These are phyloP conservation scores for Psilocybe cyanescens DNA, from an alignment of 768 basidiomycete species.

Conservation along the genomic window DNA sequence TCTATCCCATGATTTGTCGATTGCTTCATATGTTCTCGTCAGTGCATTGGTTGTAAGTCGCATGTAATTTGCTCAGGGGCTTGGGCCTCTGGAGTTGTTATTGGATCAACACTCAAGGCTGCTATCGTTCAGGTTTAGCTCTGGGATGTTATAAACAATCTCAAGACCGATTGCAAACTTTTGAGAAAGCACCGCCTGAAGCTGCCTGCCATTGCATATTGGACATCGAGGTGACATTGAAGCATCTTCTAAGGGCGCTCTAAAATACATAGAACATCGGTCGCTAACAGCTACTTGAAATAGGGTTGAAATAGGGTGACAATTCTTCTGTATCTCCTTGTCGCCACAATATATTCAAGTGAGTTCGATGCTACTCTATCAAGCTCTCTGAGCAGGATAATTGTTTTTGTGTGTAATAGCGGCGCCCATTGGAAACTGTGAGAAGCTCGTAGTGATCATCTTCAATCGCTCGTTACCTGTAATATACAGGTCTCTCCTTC, in stretches of 20 bases:
- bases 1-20: background rate
- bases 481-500: slow-evolving; percentile 13
- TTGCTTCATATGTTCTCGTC: background rate
- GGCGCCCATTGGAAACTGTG: slow-evolving; percentile 7
- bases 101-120: background rate
- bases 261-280: background rate
- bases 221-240: slow-evolving; percentile 7
- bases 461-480: slow-evolving; percentile 12
- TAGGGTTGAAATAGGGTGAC: slow-evolving; percentile 1
- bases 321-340: slow-evolving; percentile 4
- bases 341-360: slow-evolving; percentile 6
- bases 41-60: background rate
- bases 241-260: too few species aligned
- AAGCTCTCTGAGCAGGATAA: background rate
- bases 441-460: slow-evolving; percentile 1
- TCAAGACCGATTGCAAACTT: slow-evolving; percentile 2
- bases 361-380: background rate
- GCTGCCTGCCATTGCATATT: slow-evolving; percentile 6
- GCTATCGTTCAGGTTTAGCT: background rate
- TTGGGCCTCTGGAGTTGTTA: background rate
- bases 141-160: slow-evolving; percentile 12
- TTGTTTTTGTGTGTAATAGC: background rate
- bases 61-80: background rate
- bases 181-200: background rate
- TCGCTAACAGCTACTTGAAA: background rate